phyloP scores from a whole-genome alignment of 371 early-diverging fungal genomes.

The Syncephalastrum monosporum region DNA sequence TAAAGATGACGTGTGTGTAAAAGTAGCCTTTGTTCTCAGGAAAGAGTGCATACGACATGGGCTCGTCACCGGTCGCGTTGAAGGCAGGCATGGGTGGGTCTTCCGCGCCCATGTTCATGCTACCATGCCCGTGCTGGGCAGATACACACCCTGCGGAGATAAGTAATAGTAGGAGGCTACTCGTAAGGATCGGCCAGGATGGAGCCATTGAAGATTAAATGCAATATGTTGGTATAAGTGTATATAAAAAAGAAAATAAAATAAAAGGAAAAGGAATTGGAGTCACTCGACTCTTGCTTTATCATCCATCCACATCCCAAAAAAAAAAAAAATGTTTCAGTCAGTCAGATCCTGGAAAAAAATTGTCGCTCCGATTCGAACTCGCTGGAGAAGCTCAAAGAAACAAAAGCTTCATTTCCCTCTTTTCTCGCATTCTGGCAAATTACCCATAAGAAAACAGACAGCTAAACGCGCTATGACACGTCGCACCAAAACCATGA shows the following conservation, averaged over 20 bases:
- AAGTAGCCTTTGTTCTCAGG: slow-evolving; percentile 42
- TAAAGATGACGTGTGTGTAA: slow-evolving; percentile 41
- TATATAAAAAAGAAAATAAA: slow-evolving; percentile 3
- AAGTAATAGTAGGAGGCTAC: slow-evolving; percentile 1
- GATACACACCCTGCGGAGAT: slow-evolving; percentile 10
- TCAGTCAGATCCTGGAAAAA: neutral
- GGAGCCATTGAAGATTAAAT: slow-evolving; percentile 3
- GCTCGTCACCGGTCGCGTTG: slow-evolving; percentile 47
- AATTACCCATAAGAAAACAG: too few species aligned
- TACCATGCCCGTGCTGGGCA: slow-evolving; percentile 34
- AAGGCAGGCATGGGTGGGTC: slow-evolving; percentile 36
- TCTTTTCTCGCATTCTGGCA: too few species aligned
- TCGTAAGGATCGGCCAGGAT: slow-evolving; percentile 5
- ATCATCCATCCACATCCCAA: neutral
- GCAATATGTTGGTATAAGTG: neutral
- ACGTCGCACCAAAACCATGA: too few species aligned
- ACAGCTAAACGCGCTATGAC: too few species aligned
- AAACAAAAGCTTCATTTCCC: too few species aligned
- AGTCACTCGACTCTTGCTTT: neutral
- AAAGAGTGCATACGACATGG: slow-evolving; percentile 50
- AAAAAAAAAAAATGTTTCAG: slow-evolving; percentile 6
- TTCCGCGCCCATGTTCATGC: slow-evolving; percentile 20
- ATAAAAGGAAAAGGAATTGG: neutral
- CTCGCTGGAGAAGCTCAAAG: too few species aligned
- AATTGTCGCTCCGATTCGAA: too few species aligned